Evolutionary conservation across 257 asterid genomes (phyloP), one percentile per base, ranked within the genome.

Genomic region (Lantana camara): DNA sequence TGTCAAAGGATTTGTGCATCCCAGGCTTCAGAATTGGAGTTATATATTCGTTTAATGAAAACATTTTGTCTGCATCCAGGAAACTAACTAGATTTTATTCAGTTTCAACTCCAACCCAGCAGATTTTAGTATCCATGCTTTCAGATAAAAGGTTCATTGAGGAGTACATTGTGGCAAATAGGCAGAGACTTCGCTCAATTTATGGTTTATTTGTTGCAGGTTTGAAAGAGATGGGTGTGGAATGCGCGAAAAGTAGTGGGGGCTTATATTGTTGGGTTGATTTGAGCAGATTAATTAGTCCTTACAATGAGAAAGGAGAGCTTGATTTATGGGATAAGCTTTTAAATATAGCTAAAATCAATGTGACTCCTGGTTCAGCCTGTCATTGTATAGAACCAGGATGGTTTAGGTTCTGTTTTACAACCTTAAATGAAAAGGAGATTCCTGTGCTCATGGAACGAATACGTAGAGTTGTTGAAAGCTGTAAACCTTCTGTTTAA

Each of bases 341-440:
- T 40, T 73, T 88, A 57, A 80, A 63, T 73, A 53, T 55, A 47
- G 96, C 92, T 44, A 94, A 90, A 80, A 76, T 88, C 47, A 90
- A 85, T 50, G 94, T 78, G 8, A 85, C 94, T 48, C 96, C 99
- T 57, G 99, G 97, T 27, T 87, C 96, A 0, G 90, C 99, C 51
- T 94, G 99, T 71, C 99, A 94, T 57, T 94, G 97, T 71, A 86
- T 90, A 32, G 99, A 94, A 72, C 93, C 97, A 63, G 99, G 95
- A 77, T 94, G 99, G 99, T 94, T 94, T 70, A 77, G 99, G 65
- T 71, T 85, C 66, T 94, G 97, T 81, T 94, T 90, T 67, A 74
- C 97, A 1, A 83, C 92, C 8, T 47, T 94, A 68, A 71, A 59
- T 30, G 80, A 68, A 66, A 78, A 66, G 63, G 95, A 85, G 72